Conservation (phyloP, 129 eudicot species). For the Pseudognaphalium luteoalbum region DNA sequence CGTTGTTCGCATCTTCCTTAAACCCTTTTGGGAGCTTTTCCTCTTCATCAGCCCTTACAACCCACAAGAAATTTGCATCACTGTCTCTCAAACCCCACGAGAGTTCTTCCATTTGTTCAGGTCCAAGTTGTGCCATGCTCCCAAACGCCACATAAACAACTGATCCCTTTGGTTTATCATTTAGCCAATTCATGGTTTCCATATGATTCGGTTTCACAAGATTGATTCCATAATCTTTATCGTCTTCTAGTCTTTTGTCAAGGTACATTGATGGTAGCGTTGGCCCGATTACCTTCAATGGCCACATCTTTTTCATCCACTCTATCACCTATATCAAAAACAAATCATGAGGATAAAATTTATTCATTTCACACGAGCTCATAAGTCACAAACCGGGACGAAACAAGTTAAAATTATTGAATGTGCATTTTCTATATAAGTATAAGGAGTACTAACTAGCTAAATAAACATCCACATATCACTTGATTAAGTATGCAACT, state of each 20-base stretch:
- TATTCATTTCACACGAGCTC: neutral
- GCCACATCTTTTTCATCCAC: constrained; percentile 51
- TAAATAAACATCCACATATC: too few relatives aligned
- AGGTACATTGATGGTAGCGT: constrained; percentile 48
- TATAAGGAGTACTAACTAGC: too few relatives aligned
- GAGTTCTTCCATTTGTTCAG: constrained; percentile 56
- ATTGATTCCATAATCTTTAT: constrained; percentile 39
- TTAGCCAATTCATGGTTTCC: constrained; percentile 47
- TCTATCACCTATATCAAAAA: constrained; percentile 35
- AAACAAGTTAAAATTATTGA: too few relatives aligned
- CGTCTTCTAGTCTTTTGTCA: constrained; percentile 37
- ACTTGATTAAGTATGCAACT: too few relatives aligned
- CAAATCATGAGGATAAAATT: neutral
- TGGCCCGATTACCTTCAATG: constrained; percentile 59
- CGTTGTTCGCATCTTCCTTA: neutral
- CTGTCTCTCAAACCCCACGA: constrained; percentile 38
- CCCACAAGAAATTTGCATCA: constrained; percentile 44
- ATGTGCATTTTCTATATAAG: too few relatives aligned
- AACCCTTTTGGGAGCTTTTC: constrained; percentile 32
- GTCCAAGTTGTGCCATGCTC: constrained; percentile 29
- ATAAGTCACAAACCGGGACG: neutral
- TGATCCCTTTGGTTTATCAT: constrained; percentile 35
- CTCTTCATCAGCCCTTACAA: constrained; percentile 42
- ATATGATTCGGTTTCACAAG: constrained; percentile 35
- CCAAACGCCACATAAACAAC: constrained; percentile 63